phyloP scores from a whole-genome alignment of 2,329 filamentous ascomycete species.

The Pseudogymnoascus sp. region DNA sequence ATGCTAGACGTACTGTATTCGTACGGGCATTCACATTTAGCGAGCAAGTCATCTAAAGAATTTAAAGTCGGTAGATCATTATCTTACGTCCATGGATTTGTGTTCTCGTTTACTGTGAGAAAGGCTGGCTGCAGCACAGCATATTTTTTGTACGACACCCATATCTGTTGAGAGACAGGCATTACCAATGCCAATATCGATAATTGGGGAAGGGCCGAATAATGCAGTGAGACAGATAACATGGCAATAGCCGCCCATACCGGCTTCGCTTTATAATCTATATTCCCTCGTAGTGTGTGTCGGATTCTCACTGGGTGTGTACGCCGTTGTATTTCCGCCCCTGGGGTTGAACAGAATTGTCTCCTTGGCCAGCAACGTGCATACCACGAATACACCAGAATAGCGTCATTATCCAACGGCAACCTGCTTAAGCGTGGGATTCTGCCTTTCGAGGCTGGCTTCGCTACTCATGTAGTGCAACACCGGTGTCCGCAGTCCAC shows the following conservation, averaged over 20 bases:
- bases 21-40: conserved; percentile 5
- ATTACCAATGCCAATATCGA: conserved; percentile 5
- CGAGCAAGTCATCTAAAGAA: conserved; percentile 3
- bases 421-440: background rate
- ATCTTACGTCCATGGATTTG: background rate
- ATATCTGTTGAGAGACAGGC: background rate
- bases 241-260: background rate
- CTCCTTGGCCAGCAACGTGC: conserved; percentile 1
- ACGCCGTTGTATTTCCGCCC: background rate
- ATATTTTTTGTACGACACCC: background rate
- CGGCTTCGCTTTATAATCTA: background rate
- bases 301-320: background rate
- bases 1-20: conserved; percentile 8
- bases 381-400: background rate
- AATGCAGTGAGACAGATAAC: background rate
- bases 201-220: background rate
- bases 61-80: conserved; percentile 7
- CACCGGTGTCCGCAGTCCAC: background rate
- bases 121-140: background rate
- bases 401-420: background rate
- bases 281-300: background rate
- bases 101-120: background rate
- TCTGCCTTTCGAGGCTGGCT: background rate
- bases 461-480: background rate
- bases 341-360: background rate